These are phyloP conservation scores for Puccinellia tenuiflora DNA, from an alignment of 176 grass and related monocot species.

Conservation along the genomic window DNA sequence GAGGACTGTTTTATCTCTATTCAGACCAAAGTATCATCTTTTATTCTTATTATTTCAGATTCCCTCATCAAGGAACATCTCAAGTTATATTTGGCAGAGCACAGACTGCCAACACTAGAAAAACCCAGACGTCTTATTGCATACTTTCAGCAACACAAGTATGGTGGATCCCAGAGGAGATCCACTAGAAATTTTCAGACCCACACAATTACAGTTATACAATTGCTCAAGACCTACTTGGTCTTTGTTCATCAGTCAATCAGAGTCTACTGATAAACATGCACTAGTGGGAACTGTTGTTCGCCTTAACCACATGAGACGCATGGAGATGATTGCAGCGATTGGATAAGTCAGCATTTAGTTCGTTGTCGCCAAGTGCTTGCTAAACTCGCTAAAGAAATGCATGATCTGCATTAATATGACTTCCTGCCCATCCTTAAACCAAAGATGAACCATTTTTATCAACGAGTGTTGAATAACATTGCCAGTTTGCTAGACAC, in stretches of 20 bases:
- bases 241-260: neutral
- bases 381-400: neutral
- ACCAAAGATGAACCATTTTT: neutral
- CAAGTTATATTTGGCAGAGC: neutral
- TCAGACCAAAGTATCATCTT: neutral
- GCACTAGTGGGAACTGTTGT: neutral
- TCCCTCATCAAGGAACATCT: neutral
- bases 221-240: neutral
- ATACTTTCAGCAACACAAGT: neutral
- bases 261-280: neutral
- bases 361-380: neutral
- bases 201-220: neutral
- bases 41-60: neutral
- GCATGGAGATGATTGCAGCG: neutral
- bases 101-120: neutral
- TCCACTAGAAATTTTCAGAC: neutral
- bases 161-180: neutral
- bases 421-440: neutral
- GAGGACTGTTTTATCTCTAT: conserved; percentile 1
- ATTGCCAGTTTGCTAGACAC: neutral
- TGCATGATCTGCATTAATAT: neutral
- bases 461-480: neutral
- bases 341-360: neutral
- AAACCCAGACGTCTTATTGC: neutral
- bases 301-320: neutral